These are phyloP conservation scores for Cladosporium sphaerospermum DNA, from an alignment of 2,329 filamentous ascomycete species.

Conservation along the genomic window DNA sequence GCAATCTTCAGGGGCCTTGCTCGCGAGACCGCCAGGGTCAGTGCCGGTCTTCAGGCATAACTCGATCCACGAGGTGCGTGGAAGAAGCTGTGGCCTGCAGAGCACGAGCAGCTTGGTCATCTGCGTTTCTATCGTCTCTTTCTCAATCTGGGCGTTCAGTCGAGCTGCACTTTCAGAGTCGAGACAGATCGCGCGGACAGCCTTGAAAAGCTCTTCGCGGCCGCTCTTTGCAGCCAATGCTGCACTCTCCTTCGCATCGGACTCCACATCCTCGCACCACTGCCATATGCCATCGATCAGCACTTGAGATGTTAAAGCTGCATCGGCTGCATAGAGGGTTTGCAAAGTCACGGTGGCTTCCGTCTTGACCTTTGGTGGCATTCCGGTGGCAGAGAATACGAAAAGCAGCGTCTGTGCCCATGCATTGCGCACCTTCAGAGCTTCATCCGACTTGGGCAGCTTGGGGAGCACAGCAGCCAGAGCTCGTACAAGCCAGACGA, in stretches of 20 bases:
- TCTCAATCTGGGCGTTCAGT: constrained; percentile 39
- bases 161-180: constrained; percentile 45
- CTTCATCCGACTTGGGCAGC: constrained; percentile 44
- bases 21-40: constrained; percentile 75
- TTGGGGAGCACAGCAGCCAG: constrained; percentile 56
- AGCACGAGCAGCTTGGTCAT: constrained; percentile 73
- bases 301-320: constrained; percentile 53
- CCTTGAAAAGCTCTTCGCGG: constrained; percentile 55
- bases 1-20: constrained; percentile 56
- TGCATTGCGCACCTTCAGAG: constrained; percentile 15
- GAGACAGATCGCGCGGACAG: constrained; percentile 58
- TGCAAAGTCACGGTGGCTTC: constrained; percentile 58
- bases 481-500: constrained; percentile 68
- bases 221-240: constrained; percentile 60
- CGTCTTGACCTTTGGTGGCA: constrained; percentile 58
- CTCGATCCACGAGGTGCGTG: constrained; percentile 80
- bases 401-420: constrained; percentile 89
- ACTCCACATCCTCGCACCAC: constrained; percentile 63
- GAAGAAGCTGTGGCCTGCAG: constrained; percentile 69
- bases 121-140: constrained; percentile 56
- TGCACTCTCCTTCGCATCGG: constrained; percentile 71
- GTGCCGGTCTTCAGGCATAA: constrained; percentile 70
- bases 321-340: constrained; percentile 55
- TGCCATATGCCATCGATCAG: constrained; percentile 72
- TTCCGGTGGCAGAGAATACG: constrained; percentile 57